These are phyloP conservation scores for Aspergillus neoniger DNA, from an alignment of 2,329 filamentous ascomycete genomes.

Conservation along the genomic window DNA sequence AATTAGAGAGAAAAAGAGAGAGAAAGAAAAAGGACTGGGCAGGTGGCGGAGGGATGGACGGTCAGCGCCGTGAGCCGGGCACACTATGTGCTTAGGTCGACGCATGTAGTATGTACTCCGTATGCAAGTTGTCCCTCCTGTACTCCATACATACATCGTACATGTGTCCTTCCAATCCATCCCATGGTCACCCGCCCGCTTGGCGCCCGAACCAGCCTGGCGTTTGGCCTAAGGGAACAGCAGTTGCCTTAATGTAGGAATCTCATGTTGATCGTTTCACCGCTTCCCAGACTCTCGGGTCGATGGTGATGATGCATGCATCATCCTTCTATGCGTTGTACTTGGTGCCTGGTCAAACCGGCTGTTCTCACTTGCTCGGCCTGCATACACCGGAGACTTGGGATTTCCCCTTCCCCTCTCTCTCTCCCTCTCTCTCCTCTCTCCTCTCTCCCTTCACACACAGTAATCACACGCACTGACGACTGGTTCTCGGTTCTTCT, in stretches of 20 bases:
- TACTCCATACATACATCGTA: not conserved
- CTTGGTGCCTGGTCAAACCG: not conserved
- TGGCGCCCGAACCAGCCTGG: not conserved
- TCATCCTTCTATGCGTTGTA: slow-evolving; percentile 26
- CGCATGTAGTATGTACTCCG: slow-evolving; percentile 1
- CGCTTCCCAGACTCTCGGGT: slow-evolving; percentile 23
- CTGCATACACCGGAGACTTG: not conserved
- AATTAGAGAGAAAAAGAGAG: no score
- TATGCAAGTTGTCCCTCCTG: slow-evolving; percentile 1
- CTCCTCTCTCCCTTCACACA: not conserved
- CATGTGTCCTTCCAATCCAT: slow-evolving; percentile 1
- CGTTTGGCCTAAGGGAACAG: not conserved
- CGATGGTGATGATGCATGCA: slow-evolving; percentile 40
- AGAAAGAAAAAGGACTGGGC: no score
- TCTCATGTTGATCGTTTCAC: slow-evolving; percentile 20
- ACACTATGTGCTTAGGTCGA: not conserved
- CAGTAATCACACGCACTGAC: not conserved
- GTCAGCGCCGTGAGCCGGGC: not conserved
- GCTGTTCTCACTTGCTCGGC: not conserved
- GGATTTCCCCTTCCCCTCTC: not conserved
- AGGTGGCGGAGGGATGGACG: not conserved
- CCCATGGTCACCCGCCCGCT: slow-evolving; percentile 8
- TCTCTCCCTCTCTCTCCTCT: not conserved
- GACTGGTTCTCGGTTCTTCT: not conserved
- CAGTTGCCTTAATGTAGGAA: slow-evolving; percentile 2